Base-by-base conservation (phyloP, 257 asterid species). In the Solanum tarijense region DNA sequence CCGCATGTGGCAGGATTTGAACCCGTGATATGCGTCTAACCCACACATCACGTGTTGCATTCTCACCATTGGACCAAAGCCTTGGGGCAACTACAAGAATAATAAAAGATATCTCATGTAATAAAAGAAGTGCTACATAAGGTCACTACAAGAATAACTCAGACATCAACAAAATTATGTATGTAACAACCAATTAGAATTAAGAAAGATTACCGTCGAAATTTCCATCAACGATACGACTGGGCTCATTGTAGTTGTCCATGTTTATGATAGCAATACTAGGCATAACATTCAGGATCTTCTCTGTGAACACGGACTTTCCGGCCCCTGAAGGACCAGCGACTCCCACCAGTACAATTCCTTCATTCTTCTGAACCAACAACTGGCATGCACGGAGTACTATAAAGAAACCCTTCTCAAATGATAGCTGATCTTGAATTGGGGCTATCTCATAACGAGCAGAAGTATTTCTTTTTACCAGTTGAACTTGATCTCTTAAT, bases 251-350 rank as follows among this genome's bases (percentile, higher is more conserved):
- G 92, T 97, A 97, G 91, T 96, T 93, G 90, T 97, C 98, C 98
- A 97, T 97, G 91, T 92, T 95, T 41, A 97, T 96, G 83, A 97
- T 89, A 90, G 94, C 97, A 90, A 95, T 91, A 90, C 96, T 95
- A 65, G 98, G 98, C 97, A 97, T 92, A 91, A 97, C 95, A 90
- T 90, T 93, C 83, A 92, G 91, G 86, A 97, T 92, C 94, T 97
- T 97, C 89, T 97, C 99, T 0, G 99, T 95, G 71, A 97, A 95
- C 69, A 97, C 93, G 0, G 99, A 94, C 92, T 97, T 97, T 78
- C 98, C 98, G 66, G 99, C 99, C 34, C 99, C 99, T 86, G 98
- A 97, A 46, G 99, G 99, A 36, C 99, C 98, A 11, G 99, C 98
- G 62, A 96, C 96, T 68, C 99, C 99, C 46, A 97, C 96, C 38